Conservation (phyloP, 176 grass and related monocot genomes). For the Pharus latifolius region DNA sequence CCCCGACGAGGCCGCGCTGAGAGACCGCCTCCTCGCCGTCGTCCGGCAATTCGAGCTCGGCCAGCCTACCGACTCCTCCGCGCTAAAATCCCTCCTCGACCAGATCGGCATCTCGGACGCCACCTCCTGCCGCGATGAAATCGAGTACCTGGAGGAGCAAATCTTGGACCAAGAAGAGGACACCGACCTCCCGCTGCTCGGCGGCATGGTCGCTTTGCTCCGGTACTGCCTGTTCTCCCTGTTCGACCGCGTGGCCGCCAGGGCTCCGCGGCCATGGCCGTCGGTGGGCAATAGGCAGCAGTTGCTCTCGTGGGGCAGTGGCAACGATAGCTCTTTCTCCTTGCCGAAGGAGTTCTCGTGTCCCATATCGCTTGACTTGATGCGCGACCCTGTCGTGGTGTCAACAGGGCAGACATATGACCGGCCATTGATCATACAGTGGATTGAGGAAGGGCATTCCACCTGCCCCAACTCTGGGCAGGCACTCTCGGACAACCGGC, state of each 20-base stretch:
- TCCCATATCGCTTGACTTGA: constrained; percentile 87
- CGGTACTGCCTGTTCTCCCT: constrained; percentile 72
- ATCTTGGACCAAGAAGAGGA: constrained; percentile 75
- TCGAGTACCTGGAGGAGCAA: constrained; percentile 85
- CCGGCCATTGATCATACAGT: constrained; percentile 80
- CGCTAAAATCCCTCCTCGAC: constrained; percentile 35
- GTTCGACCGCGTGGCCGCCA: constrained; percentile 36
- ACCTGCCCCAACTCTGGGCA: constrained; percentile 88
- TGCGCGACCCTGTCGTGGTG: constrained; percentile 70
- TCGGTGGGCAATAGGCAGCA: constrained; percentile 24
- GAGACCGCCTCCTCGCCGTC: constrained; percentile 35
- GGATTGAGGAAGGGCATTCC: constrained; percentile 86
- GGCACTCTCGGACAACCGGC: constrained; percentile 37
- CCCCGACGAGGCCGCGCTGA: constrained; percentile 39
- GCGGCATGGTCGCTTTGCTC: constrained; percentile 56
- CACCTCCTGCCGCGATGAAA: constrained; percentile 42
- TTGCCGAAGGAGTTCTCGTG: constrained; percentile 94
- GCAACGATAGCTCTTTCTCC: constrained; percentile 57
- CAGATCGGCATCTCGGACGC: constrained; percentile 47
- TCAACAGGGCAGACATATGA: constrained; percentile 93
- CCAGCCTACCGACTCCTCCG: constrained; percentile 22
- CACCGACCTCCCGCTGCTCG: constrained; percentile 52
- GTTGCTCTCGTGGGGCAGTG: constrained; percentile 39
- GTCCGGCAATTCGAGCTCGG: constrained; percentile 39
- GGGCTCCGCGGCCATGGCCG: constrained; percentile 10